Evolutionary conservation across 345 rosid species (phyloP).

Genomic region (Trapa incisa): DNA sequence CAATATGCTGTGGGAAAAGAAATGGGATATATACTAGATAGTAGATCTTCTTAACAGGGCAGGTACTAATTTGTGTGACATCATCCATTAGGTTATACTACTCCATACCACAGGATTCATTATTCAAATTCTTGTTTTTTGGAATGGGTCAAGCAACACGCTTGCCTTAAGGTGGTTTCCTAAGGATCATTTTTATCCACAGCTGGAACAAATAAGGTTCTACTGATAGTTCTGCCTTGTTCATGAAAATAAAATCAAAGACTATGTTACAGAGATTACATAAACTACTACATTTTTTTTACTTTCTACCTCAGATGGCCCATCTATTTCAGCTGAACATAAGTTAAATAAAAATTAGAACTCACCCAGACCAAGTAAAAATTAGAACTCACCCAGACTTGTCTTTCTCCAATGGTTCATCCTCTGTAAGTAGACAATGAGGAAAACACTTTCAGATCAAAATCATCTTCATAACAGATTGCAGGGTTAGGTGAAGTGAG

Average conservation of each 20-base stretch:
- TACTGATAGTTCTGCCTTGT: not conserved
- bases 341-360: no score
- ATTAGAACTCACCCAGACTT: slow-evolving; percentile 25
- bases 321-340: not conserved
- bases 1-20: not conserved
- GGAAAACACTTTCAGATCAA: not conserved
- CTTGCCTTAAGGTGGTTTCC: not conserved
- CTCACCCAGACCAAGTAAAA: no score
- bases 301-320: not conserved
- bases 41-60: not conserved
- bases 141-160: not conserved
- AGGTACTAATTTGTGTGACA: not conserved
- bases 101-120: not conserved
- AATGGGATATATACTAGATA: not conserved
- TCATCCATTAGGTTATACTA: not conserved
- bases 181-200: not conserved
- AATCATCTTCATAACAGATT: not conserved
- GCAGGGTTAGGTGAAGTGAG: not conserved
- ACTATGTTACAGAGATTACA: not conserved
- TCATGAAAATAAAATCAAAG: not conserved
- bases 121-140: not conserved
- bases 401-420: slow-evolving; percentile 26
- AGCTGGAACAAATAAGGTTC: not conserved
- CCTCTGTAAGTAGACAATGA: slow-evolving; percentile 17
- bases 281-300: not conserved